These are phyloP conservation scores for Xylariales sp. DNA, from an alignment of 2,329 filamentous ascomycete species.

Conservation along the genomic window DNA sequence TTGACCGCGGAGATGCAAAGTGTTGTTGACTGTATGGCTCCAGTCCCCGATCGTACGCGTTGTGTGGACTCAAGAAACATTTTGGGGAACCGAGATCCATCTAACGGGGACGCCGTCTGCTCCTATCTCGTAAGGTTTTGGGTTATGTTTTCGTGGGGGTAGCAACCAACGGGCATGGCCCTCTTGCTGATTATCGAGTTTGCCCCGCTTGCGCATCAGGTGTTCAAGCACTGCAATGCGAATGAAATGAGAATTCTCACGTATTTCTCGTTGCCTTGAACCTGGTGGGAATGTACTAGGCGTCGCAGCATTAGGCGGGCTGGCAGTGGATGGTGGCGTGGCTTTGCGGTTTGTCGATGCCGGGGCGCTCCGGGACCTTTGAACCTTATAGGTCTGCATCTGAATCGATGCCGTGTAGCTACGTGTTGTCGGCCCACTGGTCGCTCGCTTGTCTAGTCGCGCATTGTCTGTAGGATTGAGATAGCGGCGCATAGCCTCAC, in stretches of 20 bases:
- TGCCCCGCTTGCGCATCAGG: slow-evolving; percentile 63
- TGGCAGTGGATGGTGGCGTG: slow-evolving; percentile 20
- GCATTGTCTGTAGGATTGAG: slow-evolving; percentile 57
- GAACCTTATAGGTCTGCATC: slow-evolving; percentile 66
- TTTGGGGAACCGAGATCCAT: slow-evolving; percentile 45
- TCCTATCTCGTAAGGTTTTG: slow-evolving; percentile 51
- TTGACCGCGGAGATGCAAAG: slow-evolving; percentile 3
- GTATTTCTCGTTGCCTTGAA: slow-evolving; percentile 60
- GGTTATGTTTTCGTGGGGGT: slow-evolving; percentile 55
- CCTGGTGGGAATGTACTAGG: slow-evolving; percentile 36
- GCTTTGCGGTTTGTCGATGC: slow-evolving; percentile 20
- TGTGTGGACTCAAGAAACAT: too few relatives aligned
- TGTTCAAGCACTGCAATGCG: slow-evolving; percentile 68
- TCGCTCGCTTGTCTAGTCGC: slow-evolving; percentile 36
- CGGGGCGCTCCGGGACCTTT: slow-evolving; percentile 38
- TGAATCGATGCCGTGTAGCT: slow-evolving; percentile 63
- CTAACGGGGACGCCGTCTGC: slow-evolving; percentile 54
- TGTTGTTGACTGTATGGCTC: too few relatives aligned
- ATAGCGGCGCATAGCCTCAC: slow-evolving; percentile 61
- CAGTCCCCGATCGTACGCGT: too few relatives aligned
- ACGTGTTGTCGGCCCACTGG: slow-evolving; percentile 23
- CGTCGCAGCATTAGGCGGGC: slow-evolving; percentile 24
- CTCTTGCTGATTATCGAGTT: slow-evolving; percentile 61
- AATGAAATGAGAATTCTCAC: slow-evolving; percentile 67
- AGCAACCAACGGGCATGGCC: slow-evolving; percentile 64